These are phyloP conservation scores for maize (Zea mays) DNA, from an alignment of 176 grass and related monocot genomes.

Conservation along the genomic window DNA sequence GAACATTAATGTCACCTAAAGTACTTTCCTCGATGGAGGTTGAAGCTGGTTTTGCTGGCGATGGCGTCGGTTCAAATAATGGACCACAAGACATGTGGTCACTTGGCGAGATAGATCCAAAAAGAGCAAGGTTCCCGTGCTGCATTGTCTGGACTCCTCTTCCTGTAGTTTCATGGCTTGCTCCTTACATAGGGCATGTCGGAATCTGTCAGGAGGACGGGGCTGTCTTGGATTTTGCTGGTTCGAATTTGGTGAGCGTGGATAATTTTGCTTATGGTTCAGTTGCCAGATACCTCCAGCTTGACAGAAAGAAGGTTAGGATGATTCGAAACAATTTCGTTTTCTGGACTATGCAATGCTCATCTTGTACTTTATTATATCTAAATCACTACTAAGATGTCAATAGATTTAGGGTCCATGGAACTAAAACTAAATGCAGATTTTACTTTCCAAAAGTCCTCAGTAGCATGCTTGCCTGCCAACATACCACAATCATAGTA, in stretches of 20 bases:
- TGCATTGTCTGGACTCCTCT: constrained; percentile 99
- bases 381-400: background rate
- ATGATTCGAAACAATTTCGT: constrained; percentile 1
- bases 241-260: constrained; percentile 78
- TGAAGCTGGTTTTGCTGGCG: constrained; percentile 48
- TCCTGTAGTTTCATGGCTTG: constrained; percentile 95
- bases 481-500: background rate
- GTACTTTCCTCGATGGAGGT: constrained; percentile 46
- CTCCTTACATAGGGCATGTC: constrained; percentile 90
- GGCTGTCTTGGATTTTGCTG: constrained; percentile 71
- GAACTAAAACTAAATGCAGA: background rate
- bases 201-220: constrained; percentile 91
- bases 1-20: constrained; percentile 39
- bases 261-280: constrained; percentile 89
- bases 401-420: background rate
- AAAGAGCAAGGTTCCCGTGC: constrained; percentile 77
- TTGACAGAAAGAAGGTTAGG: constrained; percentile 83
- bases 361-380: constrained; percentile 34
- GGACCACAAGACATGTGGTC: constrained; percentile 56
- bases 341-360: constrained; percentile 4
- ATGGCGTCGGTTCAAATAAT: constrained; percentile 41
- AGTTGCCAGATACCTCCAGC: constrained; percentile 80
- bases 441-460: background rate
- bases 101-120: constrained; percentile 66
- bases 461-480: background rate